Base-by-base conservation (phyloP, 257 asterid species). In the Misopates orontium region DNA sequence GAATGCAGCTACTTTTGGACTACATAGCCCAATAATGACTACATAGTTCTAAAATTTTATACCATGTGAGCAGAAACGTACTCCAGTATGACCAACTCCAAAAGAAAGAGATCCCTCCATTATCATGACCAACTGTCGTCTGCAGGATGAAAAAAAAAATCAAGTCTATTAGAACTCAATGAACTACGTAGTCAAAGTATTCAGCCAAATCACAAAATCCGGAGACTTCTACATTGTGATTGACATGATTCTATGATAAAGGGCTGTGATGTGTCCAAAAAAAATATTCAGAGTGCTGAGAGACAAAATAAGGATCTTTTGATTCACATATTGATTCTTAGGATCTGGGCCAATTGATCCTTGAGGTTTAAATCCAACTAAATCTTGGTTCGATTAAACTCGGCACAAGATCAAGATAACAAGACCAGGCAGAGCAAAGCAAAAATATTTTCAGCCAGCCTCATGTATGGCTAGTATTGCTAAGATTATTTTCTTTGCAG, bases 71-170 rank as follows among this genome's bases (percentile, higher is more conserved):
- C 69, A 94, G 79, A 83, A 94, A 94, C 28, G 99, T 90, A 80
- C 99, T 94, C 99, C 99, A 94, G 74, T 94, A 94, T 21, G 99
- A 94, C 99, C 97, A 94, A 73, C 84, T 86, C 96, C 96, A 94
- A 74, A 90, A 94, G 91, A 94, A 94, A 75, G 99, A 90, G 70
- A 94, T 83, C 76, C 97, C 96, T 53, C 95, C 95, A 79, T 78
- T 86, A 53, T 73, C 83, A 62, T 84, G 91, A 44, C 87, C 96
- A 63, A 77, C 75, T 72, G 79, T 78, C 51, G 99, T 86, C 99
- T 94, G 92, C 73, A 79, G 24, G 44, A 31, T 47, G 79, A 41
- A 59, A 66, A 68, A 60, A 18, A 70, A n/a, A 56, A 63, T 55
- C 47, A 74, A 67, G 48, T 6, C 6, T 2, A 54, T 25, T 36